A percentile compares a stretch with the other conserved stretches of the same genome.
Conservation (phyloP, 257 asterid genomes). For the Solanum pinnatisectum region DNA sequence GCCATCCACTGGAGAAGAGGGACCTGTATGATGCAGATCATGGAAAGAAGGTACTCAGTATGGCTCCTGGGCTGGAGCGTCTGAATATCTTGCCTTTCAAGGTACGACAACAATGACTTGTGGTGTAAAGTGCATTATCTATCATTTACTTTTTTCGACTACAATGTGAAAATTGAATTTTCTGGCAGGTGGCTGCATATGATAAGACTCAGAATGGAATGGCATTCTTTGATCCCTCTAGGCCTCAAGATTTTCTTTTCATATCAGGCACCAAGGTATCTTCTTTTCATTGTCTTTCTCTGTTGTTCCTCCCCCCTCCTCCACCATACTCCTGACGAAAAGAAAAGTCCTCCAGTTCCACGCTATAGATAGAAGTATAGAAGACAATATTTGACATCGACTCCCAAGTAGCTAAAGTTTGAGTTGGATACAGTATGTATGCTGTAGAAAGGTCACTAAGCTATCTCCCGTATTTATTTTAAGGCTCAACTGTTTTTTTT, state of each 20-base stretch:
- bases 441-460: not conserved
- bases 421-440: not conserved
- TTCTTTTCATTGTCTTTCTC: not conserved
- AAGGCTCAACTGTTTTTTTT: not conserved
- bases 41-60: constrained; percentile 87
- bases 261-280: constrained; percentile 93
- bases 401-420: not conserved
- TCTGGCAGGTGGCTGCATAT: constrained; percentile 81
- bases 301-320: not conserved
- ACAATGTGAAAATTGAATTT: not conserved
- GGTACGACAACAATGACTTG: constrained; percentile 20
- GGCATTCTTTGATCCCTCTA: constrained; percentile 96
- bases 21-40: constrained; percentile 97
- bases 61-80: constrained; percentile 94
- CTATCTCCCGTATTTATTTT: not conserved
- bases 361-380: not conserved
- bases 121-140: not conserved
- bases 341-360: not conserved
- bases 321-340: not conserved
- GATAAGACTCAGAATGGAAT: constrained; percentile 72
- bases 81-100: constrained; percentile 85
- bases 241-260: constrained; percentile 82
- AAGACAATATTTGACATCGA: not conserved
- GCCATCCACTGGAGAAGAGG: constrained; percentile 81
- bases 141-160: not conserved